Conservation (phyloP, 164 flowering plant genomes). For the Piper betle region DNA sequence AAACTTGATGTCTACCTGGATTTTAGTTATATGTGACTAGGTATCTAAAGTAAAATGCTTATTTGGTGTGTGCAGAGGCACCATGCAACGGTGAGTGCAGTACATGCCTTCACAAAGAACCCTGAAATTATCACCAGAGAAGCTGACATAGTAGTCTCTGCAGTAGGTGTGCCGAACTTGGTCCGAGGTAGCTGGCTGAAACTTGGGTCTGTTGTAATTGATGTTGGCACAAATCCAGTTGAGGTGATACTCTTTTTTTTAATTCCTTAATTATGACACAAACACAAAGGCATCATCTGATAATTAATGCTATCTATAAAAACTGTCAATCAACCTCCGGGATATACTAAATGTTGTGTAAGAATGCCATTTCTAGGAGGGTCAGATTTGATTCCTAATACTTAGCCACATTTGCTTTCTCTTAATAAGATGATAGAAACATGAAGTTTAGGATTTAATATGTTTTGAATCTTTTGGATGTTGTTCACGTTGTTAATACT, state of each 20-base stretch:
- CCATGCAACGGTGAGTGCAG: slow-evolving; percentile 64
- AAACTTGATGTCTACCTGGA: background rate
- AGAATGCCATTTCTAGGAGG: too few relatives aligned
- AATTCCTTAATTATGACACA: background rate
- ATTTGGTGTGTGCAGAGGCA: slow-evolving; percentile 45
- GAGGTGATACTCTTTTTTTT: slow-evolving; percentile 27
- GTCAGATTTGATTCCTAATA: too few relatives aligned
- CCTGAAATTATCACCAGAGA: slow-evolving; percentile 56
- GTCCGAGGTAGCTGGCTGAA: slow-evolving; percentile 82
- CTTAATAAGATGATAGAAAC: too few relatives aligned
- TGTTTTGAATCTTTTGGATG: too few relatives aligned
- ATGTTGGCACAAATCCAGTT: slow-evolving; percentile 71
- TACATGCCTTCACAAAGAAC: slow-evolving; percentile 52
- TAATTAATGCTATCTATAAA: too few relatives aligned
- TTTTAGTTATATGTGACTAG: background rate
- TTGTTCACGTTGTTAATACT: too few relatives aligned
- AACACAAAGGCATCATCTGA: background rate
- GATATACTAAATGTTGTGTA: background rate
- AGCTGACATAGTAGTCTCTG: slow-evolving; percentile 80
- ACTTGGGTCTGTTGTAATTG: slow-evolving; percentile 83
- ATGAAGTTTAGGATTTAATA: too few relatives aligned
- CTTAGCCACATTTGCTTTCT: too few relatives aligned
- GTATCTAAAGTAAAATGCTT: background rate
- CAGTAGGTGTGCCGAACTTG: slow-evolving; percentile 67
- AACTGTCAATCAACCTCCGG: background rate